Percentiles rank a stretch among this genome's conserved stretches.
phyloP scores from a whole-genome alignment of 768 basidiomycete species.

The Pleurotus salmoneostramineus region DNA sequence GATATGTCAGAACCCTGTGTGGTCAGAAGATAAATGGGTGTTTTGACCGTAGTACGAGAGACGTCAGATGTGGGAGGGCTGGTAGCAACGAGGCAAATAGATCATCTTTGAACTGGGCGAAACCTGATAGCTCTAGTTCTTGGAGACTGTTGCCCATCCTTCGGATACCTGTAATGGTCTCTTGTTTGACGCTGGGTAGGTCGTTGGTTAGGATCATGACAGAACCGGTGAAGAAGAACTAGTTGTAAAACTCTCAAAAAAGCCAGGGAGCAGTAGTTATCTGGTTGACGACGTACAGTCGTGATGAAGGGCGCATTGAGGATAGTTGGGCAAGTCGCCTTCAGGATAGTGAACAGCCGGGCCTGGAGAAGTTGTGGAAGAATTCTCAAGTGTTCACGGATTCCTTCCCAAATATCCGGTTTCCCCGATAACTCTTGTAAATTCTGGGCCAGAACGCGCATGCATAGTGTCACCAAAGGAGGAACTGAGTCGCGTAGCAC shows the following conservation, averaged over 20 bases:
- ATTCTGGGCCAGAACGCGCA: conserved; percentile 45
- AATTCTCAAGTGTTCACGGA: conserved; percentile 33
- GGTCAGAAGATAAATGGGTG: not conserved
- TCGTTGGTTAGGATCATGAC: conserved; percentile 42
- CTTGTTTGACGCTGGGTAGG: conserved; percentile 48
- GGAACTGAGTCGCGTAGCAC: conserved; percentile 29
- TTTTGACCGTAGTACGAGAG: conserved; percentile 52
- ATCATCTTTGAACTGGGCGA: conserved; percentile 48
- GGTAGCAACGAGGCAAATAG: conserved; percentile 47
- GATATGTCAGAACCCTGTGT: not conserved
- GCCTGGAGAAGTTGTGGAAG: conserved; percentile 52
- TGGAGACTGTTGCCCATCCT: conserved; percentile 32
- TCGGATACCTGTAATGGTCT: conserved; percentile 43
- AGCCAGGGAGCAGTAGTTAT: too few relatives aligned
- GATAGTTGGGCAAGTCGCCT: conserved; percentile 42
- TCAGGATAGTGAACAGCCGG: conserved; percentile 48
- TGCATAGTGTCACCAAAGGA: conserved; percentile 45
- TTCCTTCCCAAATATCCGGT: conserved; percentile 34
- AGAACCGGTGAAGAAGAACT: conserved; percentile 52
- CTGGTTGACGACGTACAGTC: conserved; percentile 36
- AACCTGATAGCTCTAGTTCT: conserved; percentile 47
- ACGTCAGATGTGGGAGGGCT: conserved; percentile 37
- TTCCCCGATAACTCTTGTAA: conserved; percentile 31
- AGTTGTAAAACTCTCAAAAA: not conserved
- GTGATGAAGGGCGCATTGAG: conserved; percentile 53